Evolutionary conservation across 2,329 filamentous ascomycete species (phyloP).

Genomic region (Emergomyces orientalis): DNA sequence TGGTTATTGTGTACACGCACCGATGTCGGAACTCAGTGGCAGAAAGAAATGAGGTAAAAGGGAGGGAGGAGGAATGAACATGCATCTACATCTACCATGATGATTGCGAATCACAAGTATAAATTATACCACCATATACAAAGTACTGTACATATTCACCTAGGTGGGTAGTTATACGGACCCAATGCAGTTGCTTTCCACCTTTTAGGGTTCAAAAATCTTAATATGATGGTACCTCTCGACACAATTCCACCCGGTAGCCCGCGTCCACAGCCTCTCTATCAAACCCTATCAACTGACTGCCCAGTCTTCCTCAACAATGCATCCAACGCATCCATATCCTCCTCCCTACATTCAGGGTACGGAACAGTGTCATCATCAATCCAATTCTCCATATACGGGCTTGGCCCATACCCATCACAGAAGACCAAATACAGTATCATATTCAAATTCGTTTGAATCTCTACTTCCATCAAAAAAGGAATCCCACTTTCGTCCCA

Average conservation of each 20-base stretch:
- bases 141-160: no score
- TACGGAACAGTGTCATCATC: slow-evolving; percentile 3
- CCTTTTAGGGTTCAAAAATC: no score
- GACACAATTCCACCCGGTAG: neutral
- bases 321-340: slow-evolving; percentile 14
- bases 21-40: no score
- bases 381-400: slow-evolving; percentile 13
- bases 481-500: slow-evolving; percentile 11
- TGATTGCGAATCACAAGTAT: no score
- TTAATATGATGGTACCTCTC: no score
- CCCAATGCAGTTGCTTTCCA: no score
- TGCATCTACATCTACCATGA: no score
- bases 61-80: no score
- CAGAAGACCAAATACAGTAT: slow-evolving; percentile 17
- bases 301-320: slow-evolving; percentile 17
- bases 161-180: no score
- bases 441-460: slow-evolving; percentile 12
- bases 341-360: slow-evolving; percentile 12
- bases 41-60: no score
- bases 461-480: slow-evolving; percentile 17
- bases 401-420: slow-evolving; percentile 17
- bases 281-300: neutral
- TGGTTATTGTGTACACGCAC: no score
- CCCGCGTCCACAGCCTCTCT: neutral
- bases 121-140: no score